Evolutionary conservation across 2,329 filamentous ascomycete genomes (phyloP).

Genomic region (Sporothrix inflata): DNA sequence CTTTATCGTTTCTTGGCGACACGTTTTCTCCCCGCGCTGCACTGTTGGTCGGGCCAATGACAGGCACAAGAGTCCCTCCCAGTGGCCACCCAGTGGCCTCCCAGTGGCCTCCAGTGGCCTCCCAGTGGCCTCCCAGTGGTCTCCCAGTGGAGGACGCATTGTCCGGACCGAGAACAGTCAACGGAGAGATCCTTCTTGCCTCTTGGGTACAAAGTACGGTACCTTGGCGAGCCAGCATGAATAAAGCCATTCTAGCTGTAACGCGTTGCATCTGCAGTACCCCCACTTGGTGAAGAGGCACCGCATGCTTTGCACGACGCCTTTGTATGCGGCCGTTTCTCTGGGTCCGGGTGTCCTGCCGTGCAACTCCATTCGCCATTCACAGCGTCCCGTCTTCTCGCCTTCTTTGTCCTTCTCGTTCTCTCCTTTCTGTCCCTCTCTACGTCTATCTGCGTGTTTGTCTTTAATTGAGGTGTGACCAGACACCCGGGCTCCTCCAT

Average conservation of each 20-base stretch:
- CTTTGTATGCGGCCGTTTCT: neutral
- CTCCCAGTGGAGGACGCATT: neutral
- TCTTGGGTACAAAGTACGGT: neutral
- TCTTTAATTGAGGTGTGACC: conserved; percentile 24
- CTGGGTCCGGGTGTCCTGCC: neutral
- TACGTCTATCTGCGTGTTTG: too few species aligned
- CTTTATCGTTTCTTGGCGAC: neutral
- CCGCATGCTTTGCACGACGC: neutral
- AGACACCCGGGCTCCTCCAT: conserved; percentile 28
- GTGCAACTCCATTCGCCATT: neutral
- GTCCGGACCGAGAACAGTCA: neutral
- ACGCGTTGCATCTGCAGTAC: neutral
- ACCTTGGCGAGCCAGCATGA: neutral
- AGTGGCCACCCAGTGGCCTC: neutral
- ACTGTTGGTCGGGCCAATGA: neutral
- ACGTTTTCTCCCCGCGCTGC: neutral
- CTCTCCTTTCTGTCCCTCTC: neutral
- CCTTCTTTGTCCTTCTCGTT: neutral
- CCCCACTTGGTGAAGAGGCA: neutral
- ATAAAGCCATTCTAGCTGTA: conserved; percentile 20
- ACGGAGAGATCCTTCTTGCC: neutral
- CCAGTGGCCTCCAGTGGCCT: too few species aligned
- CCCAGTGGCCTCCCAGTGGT: too few species aligned
- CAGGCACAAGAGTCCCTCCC: neutral
- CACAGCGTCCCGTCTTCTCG: neutral